phyloP scores from a whole-genome alignment of 83 land plant species.

The Picea abies region DNA sequence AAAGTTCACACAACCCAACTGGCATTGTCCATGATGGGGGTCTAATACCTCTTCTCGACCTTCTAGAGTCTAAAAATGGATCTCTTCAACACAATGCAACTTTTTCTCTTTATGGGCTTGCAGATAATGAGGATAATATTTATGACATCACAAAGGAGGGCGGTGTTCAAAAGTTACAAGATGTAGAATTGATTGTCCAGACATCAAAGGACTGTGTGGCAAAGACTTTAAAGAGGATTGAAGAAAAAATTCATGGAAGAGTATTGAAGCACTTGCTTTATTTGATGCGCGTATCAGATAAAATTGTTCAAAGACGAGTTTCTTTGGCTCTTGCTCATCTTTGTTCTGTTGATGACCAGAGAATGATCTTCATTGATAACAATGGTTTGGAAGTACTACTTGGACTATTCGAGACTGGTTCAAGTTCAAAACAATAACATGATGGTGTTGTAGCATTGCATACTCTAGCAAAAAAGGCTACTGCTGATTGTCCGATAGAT shows the following conservation, averaged over 20 bases:
- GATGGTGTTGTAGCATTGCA: slow-evolving; percentile 82
- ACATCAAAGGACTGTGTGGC: slow-evolving; percentile 96
- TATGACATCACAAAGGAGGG: slow-evolving; percentile 94
- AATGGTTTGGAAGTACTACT: slow-evolving; percentile 89
- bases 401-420: slow-evolving; percentile 56
- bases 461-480: slow-evolving; percentile 83
- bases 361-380: slow-evolving; percentile 77
- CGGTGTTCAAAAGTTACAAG: slow-evolving; percentile 94
- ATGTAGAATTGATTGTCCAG: slow-evolving; percentile 95
- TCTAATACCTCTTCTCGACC: slow-evolving; percentile 81
- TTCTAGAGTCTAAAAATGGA: slow-evolving; percentile 93
- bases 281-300: slow-evolving; percentile 82
- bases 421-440: slow-evolving; percentile 66
- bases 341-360: slow-evolving; percentile 80
- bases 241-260: slow-evolving; percentile 92
- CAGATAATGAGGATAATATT: slow-evolving; percentile 99
- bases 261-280: slow-evolving; percentile 89
- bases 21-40: slow-evolving; percentile 97
- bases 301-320: slow-evolving; percentile 80
- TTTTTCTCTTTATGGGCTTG: slow-evolving; percentile 96
- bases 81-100: slow-evolving; percentile 97
- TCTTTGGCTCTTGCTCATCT: slow-evolving; percentile 95
- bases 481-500: slow-evolving; percentile 80
- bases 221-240: slow-evolving; percentile 89
- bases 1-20: slow-evolving; percentile 97